These are phyloP conservation scores for Piper betle DNA, from an alignment of 164 flowering plant genomes.

Conservation along the genomic window DNA sequence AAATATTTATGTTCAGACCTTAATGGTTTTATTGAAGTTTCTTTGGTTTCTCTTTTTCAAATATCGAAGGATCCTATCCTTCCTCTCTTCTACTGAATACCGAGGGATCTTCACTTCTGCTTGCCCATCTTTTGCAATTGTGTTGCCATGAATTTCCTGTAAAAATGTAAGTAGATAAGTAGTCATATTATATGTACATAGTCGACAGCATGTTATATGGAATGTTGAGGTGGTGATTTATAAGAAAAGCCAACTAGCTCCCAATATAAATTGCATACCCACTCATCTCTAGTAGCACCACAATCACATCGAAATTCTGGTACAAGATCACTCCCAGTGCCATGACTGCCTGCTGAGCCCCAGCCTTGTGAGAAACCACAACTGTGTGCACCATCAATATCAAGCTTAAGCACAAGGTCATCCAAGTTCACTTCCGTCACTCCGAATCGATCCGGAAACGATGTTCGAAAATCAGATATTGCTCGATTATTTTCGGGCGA, in stretches of 20 bases:
- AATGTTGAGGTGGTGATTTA: no score
- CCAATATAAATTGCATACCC: neutral
- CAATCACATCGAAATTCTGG: neutral
- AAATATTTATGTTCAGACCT: conserved; percentile 23
- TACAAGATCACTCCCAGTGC: neutral
- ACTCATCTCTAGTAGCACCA: conserved; percentile 1
- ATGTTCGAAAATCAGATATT: conserved; percentile 6
- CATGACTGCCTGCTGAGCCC: neutral
- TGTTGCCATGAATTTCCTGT: conserved; percentile 26
- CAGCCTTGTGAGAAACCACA: conserved; percentile 2
- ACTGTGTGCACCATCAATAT: conserved; percentile 3
- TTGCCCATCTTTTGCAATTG: conserved; percentile 16
- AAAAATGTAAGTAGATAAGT: neutral
- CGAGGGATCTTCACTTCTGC: conserved; percentile 29
- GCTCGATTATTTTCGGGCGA: conserved; percentile 2
- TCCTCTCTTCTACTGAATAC: conserved; percentile 70
- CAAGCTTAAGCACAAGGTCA: conserved; percentile 1
- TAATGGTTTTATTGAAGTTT: conserved; percentile 82
- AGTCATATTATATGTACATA: no score
- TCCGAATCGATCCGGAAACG: conserved; percentile 12
- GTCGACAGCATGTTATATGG: no score
- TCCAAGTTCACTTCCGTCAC: conserved; percentile 5
- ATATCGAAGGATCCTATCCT: conserved; percentile 54
- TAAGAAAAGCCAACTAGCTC: no score
- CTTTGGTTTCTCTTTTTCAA: conserved; percentile 79